These are phyloP conservation scores for Teratosphaeria nubilosa DNA, from an alignment of 2,329 filamentous ascomycete species.

Conservation along the genomic window DNA sequence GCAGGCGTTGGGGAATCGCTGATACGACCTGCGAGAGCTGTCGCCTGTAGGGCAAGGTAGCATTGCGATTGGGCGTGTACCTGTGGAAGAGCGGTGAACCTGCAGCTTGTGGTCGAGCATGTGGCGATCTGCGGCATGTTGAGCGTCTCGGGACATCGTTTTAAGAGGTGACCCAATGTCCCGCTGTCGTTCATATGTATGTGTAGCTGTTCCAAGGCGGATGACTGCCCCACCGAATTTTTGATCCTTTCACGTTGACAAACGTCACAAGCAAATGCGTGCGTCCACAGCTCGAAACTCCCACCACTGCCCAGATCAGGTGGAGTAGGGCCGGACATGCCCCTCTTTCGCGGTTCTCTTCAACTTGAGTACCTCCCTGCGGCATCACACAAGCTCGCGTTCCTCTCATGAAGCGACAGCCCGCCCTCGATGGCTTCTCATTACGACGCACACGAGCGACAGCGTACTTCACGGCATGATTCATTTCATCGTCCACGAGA, in stretches of 20 bases:
- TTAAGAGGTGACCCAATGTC: no score
- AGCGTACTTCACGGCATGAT: slow-evolving; percentile 12
- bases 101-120: not conserved
- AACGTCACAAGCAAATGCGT: not conserved
- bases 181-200: no score
- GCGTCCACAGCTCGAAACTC: not conserved
- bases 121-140: not conserved
- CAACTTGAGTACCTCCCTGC: not conserved
- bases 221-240: no score
- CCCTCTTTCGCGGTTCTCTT: not conserved
- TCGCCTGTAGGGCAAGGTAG: not conserved
- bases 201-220: no score
- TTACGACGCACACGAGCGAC: slow-evolving; percentile 3
- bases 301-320: not conserved
- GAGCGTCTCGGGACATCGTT: not conserved
- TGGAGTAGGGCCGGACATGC: not conserved
- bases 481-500: slow-evolving; percentile 6
- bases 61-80: not conserved
- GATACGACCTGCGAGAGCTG: not conserved
- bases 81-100: not conserved
- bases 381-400: not conserved
- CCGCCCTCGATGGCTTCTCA: slow-evolving; percentile 4
- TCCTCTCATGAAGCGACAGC: slow-evolving; percentile 4
- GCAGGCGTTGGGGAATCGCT: not conserved
- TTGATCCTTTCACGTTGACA: not conserved